These are phyloP conservation scores for Chaetomium strumarium DNA, from an alignment of 2,329 filamentous ascomycete genomes.

Conservation along the genomic window DNA sequence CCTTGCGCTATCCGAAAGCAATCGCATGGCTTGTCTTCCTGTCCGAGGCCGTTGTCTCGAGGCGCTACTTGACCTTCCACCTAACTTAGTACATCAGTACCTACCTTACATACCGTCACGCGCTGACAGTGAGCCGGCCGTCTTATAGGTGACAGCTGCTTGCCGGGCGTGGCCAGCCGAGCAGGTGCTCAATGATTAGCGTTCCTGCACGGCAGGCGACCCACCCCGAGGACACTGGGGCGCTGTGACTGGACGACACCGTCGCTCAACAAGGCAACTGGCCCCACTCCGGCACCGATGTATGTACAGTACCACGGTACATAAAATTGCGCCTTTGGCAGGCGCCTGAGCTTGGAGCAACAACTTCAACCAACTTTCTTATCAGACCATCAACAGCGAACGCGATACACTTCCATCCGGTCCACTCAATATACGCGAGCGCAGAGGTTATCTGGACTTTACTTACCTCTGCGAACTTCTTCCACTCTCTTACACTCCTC, in stretches of 20 bases:
- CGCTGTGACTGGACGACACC: neutral
- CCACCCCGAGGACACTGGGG: neutral
- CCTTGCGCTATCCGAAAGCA: conserved; percentile 7
- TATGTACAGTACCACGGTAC: too few relatives aligned
- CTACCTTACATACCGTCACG: too few relatives aligned
- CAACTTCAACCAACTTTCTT: neutral
- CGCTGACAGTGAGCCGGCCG: neutral
- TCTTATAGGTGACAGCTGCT: conserved; percentile 13
- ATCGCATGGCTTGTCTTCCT: conserved; percentile 20
- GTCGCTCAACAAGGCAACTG: neutral
- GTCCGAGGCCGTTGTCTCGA: neutral
- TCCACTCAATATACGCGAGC: too few relatives aligned
- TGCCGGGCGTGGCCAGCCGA: conserved; percentile 17
- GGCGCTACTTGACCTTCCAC: neutral
- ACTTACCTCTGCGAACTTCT: too few relatives aligned
- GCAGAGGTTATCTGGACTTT: too few relatives aligned
- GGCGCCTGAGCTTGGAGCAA: neutral
- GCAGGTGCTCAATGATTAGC: neutral
- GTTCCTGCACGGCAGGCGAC: neutral
- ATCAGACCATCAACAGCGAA: too few relatives aligned
- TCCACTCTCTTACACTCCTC: too few relatives aligned
- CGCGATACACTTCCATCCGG: too few relatives aligned
- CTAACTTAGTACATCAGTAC: too few relatives aligned
- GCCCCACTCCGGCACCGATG: conserved; percentile 12
- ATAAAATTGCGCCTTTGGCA: conserved; percentile 3